These are phyloP conservation scores for Tylopilus felleus DNA, from an alignment of 768 basidiomycete genomes.

Conservation along the genomic window DNA sequence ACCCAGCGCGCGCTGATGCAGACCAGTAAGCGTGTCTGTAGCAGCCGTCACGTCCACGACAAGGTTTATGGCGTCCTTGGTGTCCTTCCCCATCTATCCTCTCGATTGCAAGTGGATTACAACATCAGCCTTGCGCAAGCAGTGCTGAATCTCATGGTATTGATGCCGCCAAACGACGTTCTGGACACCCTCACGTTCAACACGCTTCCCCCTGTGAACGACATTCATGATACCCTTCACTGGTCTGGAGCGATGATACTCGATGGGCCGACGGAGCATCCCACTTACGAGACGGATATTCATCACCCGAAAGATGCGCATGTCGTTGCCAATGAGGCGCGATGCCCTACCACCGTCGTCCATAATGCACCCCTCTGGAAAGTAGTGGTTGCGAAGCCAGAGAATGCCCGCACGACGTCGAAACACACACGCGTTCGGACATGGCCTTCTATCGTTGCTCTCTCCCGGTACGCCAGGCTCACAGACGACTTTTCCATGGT, in stretches of 20 bases:
- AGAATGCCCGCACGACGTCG: too few species aligned
- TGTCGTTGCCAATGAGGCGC: background rate
- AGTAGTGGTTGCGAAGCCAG: slow-evolving; percentile 2
- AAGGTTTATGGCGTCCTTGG: slow-evolving; percentile 14
- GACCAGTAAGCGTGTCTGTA: slow-evolving; percentile 3
- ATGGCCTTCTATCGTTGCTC: background rate
- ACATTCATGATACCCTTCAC: background rate
- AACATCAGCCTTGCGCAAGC: background rate
- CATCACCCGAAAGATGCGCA: slow-evolving; percentile 2
- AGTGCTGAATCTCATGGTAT: slow-evolving; percentile 4
- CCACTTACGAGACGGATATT: slow-evolving; percentile 6
- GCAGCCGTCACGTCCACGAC: background rate
- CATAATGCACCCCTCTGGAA: slow-evolving; percentile 2
- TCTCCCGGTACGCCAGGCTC: background rate
- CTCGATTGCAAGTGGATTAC: slow-evolving; percentile 2
- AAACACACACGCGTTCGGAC: background rate
- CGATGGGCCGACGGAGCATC: slow-evolving; percentile 6
- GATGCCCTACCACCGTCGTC: background rate
- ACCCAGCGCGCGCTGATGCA: slow-evolving; percentile 10
- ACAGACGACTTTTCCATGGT: slow-evolving; percentile 5
- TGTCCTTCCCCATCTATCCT: background rate
- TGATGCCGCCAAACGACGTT: slow-evolving; percentile 6
- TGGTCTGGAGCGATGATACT: slow-evolving; percentile 8
- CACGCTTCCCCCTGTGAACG: background rate
- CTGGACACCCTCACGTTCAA: slow-evolving; percentile 16